phyloP scores from a whole-genome alignment of 768 basidiomycete species.

The Xerocomus potaroensis region DNA sequence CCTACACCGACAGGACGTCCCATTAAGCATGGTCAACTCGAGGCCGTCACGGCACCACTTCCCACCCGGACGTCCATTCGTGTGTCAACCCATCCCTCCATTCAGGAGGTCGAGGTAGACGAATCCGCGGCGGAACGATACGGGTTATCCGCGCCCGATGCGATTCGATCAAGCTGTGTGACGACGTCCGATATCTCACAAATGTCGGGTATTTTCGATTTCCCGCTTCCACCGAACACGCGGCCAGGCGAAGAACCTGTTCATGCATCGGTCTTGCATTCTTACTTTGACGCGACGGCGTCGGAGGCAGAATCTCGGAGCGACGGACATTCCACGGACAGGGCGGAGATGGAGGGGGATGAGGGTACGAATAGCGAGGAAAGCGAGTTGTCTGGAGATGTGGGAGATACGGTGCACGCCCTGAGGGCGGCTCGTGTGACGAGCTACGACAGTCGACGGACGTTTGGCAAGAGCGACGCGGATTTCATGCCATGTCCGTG shows the following conservation, averaged over 20 bases:
- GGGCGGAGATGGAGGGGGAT: not conserved
- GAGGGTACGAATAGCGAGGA: not conserved
- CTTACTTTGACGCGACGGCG: constrained; percentile 36
- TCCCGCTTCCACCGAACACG: constrained; percentile 56
- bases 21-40: constrained; percentile 19
- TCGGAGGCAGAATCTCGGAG: constrained; percentile 1
- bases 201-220: constrained; percentile 72
- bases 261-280: constrained; percentile 41
- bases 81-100: constrained; percentile 21
- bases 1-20: constrained; percentile 24
- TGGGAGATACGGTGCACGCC: constrained; percentile 10
- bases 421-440: constrained; percentile 5
- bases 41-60: constrained; percentile 9
- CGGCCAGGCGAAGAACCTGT: constrained; percentile 20
- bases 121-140: constrained; percentile 9
- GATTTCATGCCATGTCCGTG: constrained; percentile 18
- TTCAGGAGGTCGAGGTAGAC: constrained; percentile 8
- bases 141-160: constrained; percentile 28
- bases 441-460: constrained; percentile 18
- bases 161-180: constrained; percentile 52
- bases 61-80: constrained; percentile 11
- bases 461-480: constrained; percentile 25
- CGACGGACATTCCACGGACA: not conserved
- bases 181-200: constrained; percentile 56
- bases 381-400: constrained; percentile 8